phyloP scores from a whole-genome alignment of 768 basidiomycete genomes.

The Inosperma sp. region DNA sequence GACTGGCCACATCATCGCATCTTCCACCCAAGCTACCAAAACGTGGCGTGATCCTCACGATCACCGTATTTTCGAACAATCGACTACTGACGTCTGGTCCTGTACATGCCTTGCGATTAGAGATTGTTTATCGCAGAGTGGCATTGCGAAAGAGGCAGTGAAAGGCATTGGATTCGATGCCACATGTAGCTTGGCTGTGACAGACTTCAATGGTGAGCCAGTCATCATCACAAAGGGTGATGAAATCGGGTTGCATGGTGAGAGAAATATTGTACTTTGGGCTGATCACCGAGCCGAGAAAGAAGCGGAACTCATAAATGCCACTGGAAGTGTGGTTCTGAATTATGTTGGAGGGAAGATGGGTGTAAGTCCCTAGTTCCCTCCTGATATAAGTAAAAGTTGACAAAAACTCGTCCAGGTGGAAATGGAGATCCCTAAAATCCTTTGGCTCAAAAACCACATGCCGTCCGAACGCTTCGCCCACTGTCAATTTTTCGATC shows the following conservation, averaged over 20 bases:
- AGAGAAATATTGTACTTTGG: slow-evolving; percentile 91
- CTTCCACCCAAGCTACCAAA: slow-evolving; percentile 73
- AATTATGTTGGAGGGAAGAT: slow-evolving; percentile 96
- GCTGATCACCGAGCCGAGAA: slow-evolving; percentile 93
- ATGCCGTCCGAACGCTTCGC: slow-evolving; percentile 72
- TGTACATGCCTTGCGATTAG: slow-evolving; percentile 59
- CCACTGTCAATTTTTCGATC: slow-evolving; percentile 79
- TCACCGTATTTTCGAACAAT: slow-evolving; percentile 95
- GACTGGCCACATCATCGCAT: slow-evolving; percentile 68
- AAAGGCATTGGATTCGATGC: slow-evolving; percentile 94
- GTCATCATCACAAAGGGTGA: slow-evolving; percentile 69
- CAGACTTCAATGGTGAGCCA: slow-evolving; percentile 67
- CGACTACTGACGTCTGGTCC: slow-evolving; percentile 82
- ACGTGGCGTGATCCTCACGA: slow-evolving; percentile 84
- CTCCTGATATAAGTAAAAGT: background rate
- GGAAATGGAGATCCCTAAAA: slow-evolving; percentile 98
- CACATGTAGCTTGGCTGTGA: slow-evolving; percentile 92
- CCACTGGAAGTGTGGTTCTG: slow-evolving; percentile 75
- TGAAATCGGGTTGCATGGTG: slow-evolving; percentile 57
- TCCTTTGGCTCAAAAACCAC: slow-evolving; percentile 91
- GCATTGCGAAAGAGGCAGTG: slow-evolving; percentile 54
- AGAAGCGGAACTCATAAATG: slow-evolving; percentile 89
- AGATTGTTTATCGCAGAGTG: slow-evolving; percentile 55
- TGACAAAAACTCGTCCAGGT: slow-evolving; percentile 27
- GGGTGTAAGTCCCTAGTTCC: slow-evolving; percentile 54